Percentiles rank a stretch among this genome's conserved stretches.
Conservation (phyloP, 148 eudicot genomes). For the Suaeda aralocaspica region DNA sequence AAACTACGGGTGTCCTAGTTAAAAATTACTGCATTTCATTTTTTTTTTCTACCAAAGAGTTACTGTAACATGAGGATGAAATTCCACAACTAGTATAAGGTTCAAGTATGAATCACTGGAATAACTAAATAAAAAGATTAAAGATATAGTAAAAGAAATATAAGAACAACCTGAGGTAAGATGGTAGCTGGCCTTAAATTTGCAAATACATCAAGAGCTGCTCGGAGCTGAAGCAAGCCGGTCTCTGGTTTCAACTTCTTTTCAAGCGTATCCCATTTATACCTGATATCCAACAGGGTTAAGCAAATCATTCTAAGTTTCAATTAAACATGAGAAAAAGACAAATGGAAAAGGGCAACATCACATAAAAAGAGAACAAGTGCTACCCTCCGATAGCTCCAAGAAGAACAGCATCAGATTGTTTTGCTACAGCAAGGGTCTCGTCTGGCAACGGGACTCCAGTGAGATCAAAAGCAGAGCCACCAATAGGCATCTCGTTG, state of each 20-base stretch:
- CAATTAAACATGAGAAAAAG: not conserved
- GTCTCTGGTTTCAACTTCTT: conserved; percentile 93
- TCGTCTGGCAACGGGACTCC: conserved; percentile 97
- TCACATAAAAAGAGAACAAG: not conserved
- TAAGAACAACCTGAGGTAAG: conserved; percentile 66
- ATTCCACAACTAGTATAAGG: not conserved
- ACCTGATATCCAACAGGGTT: conserved; percentile 36
- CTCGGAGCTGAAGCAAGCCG: conserved; percentile 91
- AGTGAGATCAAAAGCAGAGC: conserved; percentile 74
- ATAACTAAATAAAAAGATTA: not conserved
- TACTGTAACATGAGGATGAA: not conserved
- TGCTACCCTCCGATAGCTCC: conserved; percentile 94
- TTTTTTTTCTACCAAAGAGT: not conserved
- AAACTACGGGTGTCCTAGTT: not conserved
- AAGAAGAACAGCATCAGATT: conserved; percentile 91
- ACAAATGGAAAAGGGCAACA: not conserved
- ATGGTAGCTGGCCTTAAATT: conserved; percentile 95
- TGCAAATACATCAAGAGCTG: conserved; percentile 92
- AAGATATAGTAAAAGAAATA: conserved; percentile 3
- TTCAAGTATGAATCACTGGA: not conserved
- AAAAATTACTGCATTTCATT: not conserved
- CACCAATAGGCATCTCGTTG: conserved; percentile 88
- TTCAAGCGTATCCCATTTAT: conserved; percentile 89
- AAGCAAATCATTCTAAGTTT: not conserved
- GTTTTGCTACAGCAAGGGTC: conserved; percentile 67